Conservation (phyloP, 148 eudicot genomes). For the Amaranthus cruentus region DNA sequence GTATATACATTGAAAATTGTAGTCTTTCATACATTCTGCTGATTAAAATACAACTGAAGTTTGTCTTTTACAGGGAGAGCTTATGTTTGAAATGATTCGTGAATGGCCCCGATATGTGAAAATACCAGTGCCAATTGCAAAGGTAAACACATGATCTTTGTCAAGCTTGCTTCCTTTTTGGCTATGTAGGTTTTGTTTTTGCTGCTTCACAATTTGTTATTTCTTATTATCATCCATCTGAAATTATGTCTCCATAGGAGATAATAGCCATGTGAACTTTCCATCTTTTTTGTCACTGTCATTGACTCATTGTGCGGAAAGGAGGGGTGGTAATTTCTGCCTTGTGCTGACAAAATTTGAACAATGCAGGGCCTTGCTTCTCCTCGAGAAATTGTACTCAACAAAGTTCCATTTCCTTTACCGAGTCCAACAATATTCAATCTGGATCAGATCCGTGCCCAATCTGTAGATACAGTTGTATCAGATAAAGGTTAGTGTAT, state of each 20-base stretch:
- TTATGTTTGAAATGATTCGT: conserved; percentile 81
- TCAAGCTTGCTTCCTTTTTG: background rate
- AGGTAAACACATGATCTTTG: conserved; percentile 35
- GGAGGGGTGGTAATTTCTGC: no score
- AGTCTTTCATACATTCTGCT: conserved; percentile 1
- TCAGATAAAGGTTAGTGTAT: conserved; percentile 66
- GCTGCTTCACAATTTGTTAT: background rate
- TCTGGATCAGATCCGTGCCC: conserved; percentile 66
- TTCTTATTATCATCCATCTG: background rate
- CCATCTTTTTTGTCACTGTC: no score
- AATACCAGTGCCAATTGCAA: conserved; percentile 81
- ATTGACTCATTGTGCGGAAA: no score
- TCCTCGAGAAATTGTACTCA: conserved; percentile 80
- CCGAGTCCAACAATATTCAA: conserved; percentile 72
- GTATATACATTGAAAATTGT: conserved; percentile 30
- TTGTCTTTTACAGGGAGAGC: conserved; percentile 63
- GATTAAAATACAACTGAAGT: conserved; percentile 15
- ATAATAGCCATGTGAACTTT: no score
- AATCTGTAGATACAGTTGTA: conserved; percentile 61
- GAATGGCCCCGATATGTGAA: conserved; percentile 87
- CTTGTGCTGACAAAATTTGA: conserved; percentile 18
- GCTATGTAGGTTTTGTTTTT: background rate
- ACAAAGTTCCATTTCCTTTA: conserved; percentile 80
- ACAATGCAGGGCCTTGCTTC: conserved; percentile 52
- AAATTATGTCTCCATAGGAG: no score